These are phyloP conservation scores for Carallia pectinifolia DNA, from an alignment of 345 rosid genomes.

Conservation along the genomic window DNA sequence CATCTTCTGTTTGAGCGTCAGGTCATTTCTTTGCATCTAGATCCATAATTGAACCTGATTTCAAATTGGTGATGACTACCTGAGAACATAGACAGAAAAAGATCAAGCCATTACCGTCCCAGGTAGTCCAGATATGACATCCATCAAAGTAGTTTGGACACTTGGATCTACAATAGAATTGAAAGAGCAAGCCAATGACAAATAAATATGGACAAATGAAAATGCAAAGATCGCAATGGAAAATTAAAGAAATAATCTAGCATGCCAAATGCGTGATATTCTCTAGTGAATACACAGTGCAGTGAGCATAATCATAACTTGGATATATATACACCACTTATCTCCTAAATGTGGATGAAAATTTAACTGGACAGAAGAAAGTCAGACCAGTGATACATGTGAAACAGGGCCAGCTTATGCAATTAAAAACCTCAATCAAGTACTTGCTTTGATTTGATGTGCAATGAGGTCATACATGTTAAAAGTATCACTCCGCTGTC, in stretches of 20 bases:
- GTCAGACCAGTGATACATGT: conserved; percentile 5
- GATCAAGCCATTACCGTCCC: no score
- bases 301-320: conserved; percentile 88
- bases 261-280: conserved; percentile 90
- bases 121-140: no score
- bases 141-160: no score
- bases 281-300: conserved; percentile 94
- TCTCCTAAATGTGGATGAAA: conserved; percentile 98
- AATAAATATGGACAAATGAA: not conserved
- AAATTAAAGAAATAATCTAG: not conserved
- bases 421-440: conserved; percentile 3
- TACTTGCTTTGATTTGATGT: conserved; percentile 79
- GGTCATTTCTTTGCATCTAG: conserved; percentile 95
- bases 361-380: conserved; percentile 49
- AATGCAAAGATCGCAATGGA: not conserved
- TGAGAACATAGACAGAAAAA: conserved; percentile 17
- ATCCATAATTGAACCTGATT: conserved; percentile 51
- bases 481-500: conserved; percentile 91
- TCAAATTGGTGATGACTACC: conserved; percentile 74
- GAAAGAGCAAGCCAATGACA: not conserved
- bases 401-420: not conserved
- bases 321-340: conserved; percentile 87
- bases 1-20: conserved; percentile 66
- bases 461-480: conserved; percentile 97
- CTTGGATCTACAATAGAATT: no score